Evolutionary conservation across 441 rosid species (phyloP).

Genomic region (Rhodomyrtus psidioides): DNA sequence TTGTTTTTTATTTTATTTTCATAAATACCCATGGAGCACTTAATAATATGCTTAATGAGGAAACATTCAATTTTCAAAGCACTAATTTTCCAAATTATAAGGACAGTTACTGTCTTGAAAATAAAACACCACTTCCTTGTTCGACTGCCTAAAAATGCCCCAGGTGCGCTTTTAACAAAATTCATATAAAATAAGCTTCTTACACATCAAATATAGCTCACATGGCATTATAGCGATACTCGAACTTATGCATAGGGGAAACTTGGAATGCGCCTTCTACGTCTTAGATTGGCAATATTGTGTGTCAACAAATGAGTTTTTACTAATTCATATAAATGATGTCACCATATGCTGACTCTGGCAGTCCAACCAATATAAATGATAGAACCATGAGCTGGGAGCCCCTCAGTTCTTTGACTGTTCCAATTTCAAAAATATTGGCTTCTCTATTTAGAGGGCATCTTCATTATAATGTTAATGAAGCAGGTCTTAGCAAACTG

Average conservation of each 20-base stretch:
- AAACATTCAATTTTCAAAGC: background rate
- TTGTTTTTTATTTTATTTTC: background rate
- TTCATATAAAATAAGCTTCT: background rate
- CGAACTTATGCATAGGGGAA: background rate
- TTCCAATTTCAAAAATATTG: background rate
- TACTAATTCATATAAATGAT: background rate
- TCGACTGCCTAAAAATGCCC: background rate
- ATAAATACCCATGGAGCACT: background rate
- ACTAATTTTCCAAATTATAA: background rate
- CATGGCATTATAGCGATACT: background rate
- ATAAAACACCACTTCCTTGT: background rate
- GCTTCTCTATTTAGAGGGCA: background rate
- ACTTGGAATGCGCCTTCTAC: background rate
- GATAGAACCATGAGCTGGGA: background rate
- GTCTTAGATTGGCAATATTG: background rate
- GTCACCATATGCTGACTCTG: background rate
- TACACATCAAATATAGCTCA: background rate
- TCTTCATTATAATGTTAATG: background rate
- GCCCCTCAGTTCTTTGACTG: background rate
- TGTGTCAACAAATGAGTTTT: background rate
- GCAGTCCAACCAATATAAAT: background rate
- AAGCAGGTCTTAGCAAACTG: background rate
- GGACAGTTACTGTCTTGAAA: background rate
- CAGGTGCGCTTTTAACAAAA: background rate
- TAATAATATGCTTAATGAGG: background rate